Evolutionary conservation across 2,329 filamentous ascomycete genomes (phyloP).

Genomic region (Cladosporium sp.): DNA sequence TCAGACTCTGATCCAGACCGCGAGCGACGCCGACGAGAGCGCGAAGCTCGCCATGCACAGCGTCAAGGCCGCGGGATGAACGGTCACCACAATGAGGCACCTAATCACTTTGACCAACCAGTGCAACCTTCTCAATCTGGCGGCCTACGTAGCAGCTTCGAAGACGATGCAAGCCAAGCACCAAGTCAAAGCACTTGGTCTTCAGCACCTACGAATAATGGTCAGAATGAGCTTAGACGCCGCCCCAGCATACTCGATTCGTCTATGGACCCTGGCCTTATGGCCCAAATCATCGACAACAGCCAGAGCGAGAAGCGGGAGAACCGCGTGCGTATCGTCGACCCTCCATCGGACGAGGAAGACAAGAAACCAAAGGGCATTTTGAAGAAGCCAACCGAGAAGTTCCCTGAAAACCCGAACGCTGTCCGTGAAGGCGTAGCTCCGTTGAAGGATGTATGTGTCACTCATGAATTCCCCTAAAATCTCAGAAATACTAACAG

Average conservation of each 20-base stretch:
- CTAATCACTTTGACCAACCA: conserved; percentile 5
- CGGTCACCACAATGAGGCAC: background rate
- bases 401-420: conserved; percentile 82
- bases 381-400: conserved; percentile 72
- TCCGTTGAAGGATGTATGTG: conserved; percentile 70
- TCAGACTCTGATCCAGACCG: conserved; percentile 30
- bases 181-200: conserved; percentile 9
- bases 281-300: conserved; percentile 32
- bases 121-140: conserved; percentile 11
- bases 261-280: conserved; percentile 23
- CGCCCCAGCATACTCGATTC: conserved; percentile 31
- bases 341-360: conserved; percentile 60
- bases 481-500: conserved; percentile 9
- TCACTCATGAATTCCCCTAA: background rate
- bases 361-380: conserved; percentile 76
- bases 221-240: conserved; percentile 11
- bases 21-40: conserved; percentile 29
- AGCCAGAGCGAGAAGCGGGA: conserved; percentile 29
- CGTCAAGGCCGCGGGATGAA: conserved; percentile 19
- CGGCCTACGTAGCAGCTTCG: conserved; percentile 22
- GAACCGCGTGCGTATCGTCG: conserved; percentile 57
- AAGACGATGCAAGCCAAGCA: conserved; percentile 18
- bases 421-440: conserved; percentile 85
- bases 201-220: conserved; percentile 15
- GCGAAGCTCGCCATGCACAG: conserved; percentile 29